Evolutionary conservation across 352 stramenopile species (phyloP), one percentile per base, ranked within the genome.

Genomic region (Peronospora tabacina): DNA sequence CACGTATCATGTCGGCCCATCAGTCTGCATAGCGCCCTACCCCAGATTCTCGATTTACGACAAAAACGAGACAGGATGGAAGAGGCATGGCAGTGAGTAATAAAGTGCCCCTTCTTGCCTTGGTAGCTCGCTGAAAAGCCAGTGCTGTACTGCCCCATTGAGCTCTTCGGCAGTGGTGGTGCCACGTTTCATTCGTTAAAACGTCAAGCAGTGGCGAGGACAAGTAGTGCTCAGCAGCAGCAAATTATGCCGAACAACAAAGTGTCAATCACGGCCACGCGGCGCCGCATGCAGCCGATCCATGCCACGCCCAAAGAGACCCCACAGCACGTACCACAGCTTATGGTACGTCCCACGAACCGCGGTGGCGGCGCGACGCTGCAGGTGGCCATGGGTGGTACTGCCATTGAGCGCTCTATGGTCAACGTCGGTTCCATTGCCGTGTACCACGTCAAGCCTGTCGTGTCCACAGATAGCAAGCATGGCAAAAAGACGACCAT

Each of bases 341-440:
- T 82, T 26, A 55, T 80, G 24, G 58, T 82, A 40, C 68, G 69
- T 24, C 55, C 67, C 1, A 59, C 46, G 0, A 61, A 45, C 41
- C 55, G 63, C 26, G 51, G 58, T 10, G 55, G 61, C 17, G 55
- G 61, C 17, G 70, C 77, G 39, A 66, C 49, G 5, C 45, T 62
- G 32, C 61, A 72, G 2, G 58, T 82, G 20, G 64, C 63, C 7
- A 85, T 85, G 72, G 74, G 69, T 20, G 72, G 72, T 48, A 84
- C 69, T 5, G 66, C 71, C 36, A 74, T 85, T 36, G 74, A 85
- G 41, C 71, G 71, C 16, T 83, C 74, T 11, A 82, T 85, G 74
- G 56, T 85, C 15, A 76, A 69, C 8, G 46, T 70, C 1, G 70
- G 68, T 20, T 81, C 74, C 20, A 67, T 85, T 29, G 67, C 74